Base-by-base conservation (phyloP, 768 basidiomycete species). In the Mrakia blollopis region DNA sequence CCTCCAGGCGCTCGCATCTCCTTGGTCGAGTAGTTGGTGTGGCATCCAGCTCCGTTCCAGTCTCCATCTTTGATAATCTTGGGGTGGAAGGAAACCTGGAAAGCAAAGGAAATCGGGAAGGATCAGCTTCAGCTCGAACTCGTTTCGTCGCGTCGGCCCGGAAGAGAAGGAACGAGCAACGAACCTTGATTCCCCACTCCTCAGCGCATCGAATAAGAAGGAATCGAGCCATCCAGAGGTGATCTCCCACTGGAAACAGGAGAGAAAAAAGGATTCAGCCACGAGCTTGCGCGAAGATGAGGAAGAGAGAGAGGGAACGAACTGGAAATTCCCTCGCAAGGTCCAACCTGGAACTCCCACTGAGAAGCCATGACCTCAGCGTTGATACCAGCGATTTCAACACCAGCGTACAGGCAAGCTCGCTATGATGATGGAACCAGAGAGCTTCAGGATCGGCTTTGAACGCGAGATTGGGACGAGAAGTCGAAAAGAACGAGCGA, bases 271-370 rank as follows among this genome's bases (percentile, higher is more conserved):
- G n/a, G 28, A 25, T 4, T 57, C 57, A 57, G 57, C n/a, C n/a
- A n/a, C 18, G 57, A 57, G 25, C 57, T n/a, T 10, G 28, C n/a
- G n/a, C n/a, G n/a, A n/a, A n/a, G n/a, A n/a, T n/a, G n/a, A n/a
- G n/a, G n/a, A n/a, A n/a, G 14, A n/a, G 54, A 57, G 1, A 7
- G 57, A 8, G 13, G 3, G 25, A n/a, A n/a, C 11, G 25, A 57
- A 57, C 57, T 96, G 77, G 91, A 87, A 84, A 98, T 98, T 73
- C 97, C 97, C 84, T 92, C 91, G 82, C 96, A 98, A 41, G 97
- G 97, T 73, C 97, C 96, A 80, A 99, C 94, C 85, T 99, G 97
- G 91, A 96, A 99, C 86, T 99, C 97, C 97, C 97, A 99, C 85
- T 99, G 97, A 75, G 95, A 90, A 25, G 97, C 96, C 96, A 98